Evolutionary conservation across 192 early-diverging fungal species (phyloP).

Genomic region (Phlyctochytrium arcticum): DNA sequence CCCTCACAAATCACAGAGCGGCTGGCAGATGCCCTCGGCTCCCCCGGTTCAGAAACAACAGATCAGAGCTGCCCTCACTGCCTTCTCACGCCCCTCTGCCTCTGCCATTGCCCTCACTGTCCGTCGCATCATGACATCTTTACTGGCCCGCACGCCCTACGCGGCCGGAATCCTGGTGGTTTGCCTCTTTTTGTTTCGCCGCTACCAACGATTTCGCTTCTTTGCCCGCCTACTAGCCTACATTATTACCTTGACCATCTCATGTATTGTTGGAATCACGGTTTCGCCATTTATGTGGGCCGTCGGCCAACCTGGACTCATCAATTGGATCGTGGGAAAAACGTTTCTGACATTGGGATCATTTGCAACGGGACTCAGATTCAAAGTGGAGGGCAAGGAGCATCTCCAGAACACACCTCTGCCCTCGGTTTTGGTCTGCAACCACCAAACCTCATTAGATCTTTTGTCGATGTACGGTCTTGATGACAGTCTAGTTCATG

Average conservation of each 20-base stretch:
- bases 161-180: background rate
- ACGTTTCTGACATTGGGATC: constrained; percentile 49
- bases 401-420: constrained; percentile 2
- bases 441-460: constrained; percentile 84
- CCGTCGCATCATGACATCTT: background rate
- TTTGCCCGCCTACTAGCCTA: constrained; percentile 14
- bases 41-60: no score
- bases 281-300: constrained; percentile 52
- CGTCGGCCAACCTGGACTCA: constrained; percentile 49
- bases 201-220: constrained; percentile 16
- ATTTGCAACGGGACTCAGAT: constrained; percentile 48
- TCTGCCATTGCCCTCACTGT: no score
- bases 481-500: background rate
- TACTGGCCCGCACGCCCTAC: background rate
- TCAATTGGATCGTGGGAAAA: constrained; percentile 61
- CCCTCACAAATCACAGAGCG: no score
- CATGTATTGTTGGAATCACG: constrained; percentile 49
- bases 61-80: no score
- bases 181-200: constrained; percentile 5
- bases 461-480: constrained; percentile 35
- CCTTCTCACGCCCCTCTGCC: no score
- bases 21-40: no score
- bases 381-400: constrained; percentile 21
- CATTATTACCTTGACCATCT: constrained; percentile 26
- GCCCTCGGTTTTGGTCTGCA: constrained; percentile 39